Evolutionary conservation across 2,329 filamentous ascomycete species (phyloP).

Genomic region (Beauveria varroae): DNA sequence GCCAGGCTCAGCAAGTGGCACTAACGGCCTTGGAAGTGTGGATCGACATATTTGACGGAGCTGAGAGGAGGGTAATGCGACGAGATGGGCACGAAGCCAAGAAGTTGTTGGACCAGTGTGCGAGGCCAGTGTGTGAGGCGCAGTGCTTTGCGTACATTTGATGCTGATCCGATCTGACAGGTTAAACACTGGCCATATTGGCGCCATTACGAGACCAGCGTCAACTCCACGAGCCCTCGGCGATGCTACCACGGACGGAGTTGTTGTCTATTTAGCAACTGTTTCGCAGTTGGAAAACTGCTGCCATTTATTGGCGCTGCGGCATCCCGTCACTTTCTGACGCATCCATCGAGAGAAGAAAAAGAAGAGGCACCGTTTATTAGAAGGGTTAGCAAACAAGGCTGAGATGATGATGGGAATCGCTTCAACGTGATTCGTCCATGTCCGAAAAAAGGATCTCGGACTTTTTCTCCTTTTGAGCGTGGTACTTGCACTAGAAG

Average conservation of each 20-base stretch:
- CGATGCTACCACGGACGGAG: background rate
- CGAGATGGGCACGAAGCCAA: background rate
- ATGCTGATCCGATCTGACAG: background rate
- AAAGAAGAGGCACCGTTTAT: too few relatives aligned
- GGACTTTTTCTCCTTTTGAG: background rate
- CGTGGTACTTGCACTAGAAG: background rate
- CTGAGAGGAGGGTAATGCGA: too few relatives aligned
- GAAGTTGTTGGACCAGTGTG: background rate
- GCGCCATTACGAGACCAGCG: too few relatives aligned
- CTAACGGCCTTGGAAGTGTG: background rate
- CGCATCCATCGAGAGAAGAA: too few relatives aligned
- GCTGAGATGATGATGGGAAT: background rate
- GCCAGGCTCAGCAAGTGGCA: background rate
- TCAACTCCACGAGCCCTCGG: background rate
- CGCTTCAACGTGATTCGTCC: background rate
- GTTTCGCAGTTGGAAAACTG: too few relatives aligned
- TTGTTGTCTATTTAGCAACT: too few relatives aligned
- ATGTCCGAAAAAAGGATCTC: background rate
- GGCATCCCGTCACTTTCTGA: too few relatives aligned
- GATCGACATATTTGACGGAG: background rate
- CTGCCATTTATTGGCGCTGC: too few relatives aligned
- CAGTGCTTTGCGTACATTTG: background rate
- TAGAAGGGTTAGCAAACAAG: background rate
- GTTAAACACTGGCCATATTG: background rate
- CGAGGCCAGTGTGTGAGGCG: too few relatives aligned